A percentile compares a stretch with the other conserved stretches of the same genome.
phyloP scores from a whole-genome alignment of 1,284 basidiomycete species.

The Rhodotorula sp. region DNA sequence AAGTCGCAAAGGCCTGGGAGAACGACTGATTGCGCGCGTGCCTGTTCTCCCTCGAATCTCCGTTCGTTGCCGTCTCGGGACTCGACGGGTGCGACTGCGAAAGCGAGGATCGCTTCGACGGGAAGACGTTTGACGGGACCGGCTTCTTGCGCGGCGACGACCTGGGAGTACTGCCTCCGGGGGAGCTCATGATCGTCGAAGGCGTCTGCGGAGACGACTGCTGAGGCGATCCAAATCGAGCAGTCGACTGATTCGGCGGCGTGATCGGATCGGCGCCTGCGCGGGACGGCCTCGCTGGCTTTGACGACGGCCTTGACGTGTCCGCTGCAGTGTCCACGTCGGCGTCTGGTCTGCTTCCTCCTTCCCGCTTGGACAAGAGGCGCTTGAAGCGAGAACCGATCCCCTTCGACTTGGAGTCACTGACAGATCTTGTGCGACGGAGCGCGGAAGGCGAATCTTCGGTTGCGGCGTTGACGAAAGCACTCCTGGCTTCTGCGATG shows the following conservation, averaged over 20 bases:
- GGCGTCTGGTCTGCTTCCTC: not conserved
- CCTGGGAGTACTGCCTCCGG: not conserved
- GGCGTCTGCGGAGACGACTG: not conserved
- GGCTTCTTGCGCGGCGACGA: not conserved
- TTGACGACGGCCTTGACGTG: conserved; percentile 27
- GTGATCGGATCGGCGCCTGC: conserved; percentile 13
- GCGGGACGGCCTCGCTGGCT: not conserved
- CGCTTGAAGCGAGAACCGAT: conserved; percentile 23
- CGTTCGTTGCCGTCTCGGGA: not conserved
- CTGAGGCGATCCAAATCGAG: not conserved
- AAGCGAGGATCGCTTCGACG: not conserved
- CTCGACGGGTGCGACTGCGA: not conserved
- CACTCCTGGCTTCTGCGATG: not conserved
- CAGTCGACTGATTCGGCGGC: conserved; percentile 22
- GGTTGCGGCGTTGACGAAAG: not conserved
- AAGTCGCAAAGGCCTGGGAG: not conserved
- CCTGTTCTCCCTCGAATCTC: not conserved
- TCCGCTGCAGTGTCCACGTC: not conserved
- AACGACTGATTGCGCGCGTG: not conserved
- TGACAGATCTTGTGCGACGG: not conserved
- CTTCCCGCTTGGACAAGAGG: conserved; percentile 1
- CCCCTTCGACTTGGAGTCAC: conserved; percentile 1
- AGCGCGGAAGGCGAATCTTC: not conserved
- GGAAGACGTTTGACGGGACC: not conserved
- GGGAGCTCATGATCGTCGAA: not conserved